Evolutionary conservation across 2,329 filamentous ascomycete genomes (phyloP), one percentile per base, ranked within the genome.

Genomic region (Nemania sp.): DNA sequence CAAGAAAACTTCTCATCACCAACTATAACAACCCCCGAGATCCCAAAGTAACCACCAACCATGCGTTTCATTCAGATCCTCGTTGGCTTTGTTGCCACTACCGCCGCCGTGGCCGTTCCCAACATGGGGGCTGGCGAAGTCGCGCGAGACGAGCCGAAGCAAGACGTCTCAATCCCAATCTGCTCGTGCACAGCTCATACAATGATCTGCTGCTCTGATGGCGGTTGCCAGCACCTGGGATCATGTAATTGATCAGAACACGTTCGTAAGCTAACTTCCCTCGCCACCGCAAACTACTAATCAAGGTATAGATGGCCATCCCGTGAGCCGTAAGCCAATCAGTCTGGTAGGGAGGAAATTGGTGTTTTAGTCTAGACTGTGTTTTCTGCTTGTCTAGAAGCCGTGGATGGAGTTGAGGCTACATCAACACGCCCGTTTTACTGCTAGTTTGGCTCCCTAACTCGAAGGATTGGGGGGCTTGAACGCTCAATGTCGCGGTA

Each of bases 151-250:
- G 49, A 32, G 18, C 43, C 63, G 7, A 58, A 20, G 7, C 47
- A 58, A 24, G 57, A 68, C 15, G 52, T 51, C 53, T 4, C 61
- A 2, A 68, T 70, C 49, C 68, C 68, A 1, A 64, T 51, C 41
- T 70, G 68, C 13, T 20, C 47, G 24, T 70, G 68, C 27, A 62
- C 65, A 1, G 61, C 43, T 8, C 18, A 24, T n/a, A 27, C 32
- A 57, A 41, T 70, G 8, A 13, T 62, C 3, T 68, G 68, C 13
- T 68, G 68, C 62, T 68, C 68, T 5, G 65, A 70, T 52, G 38
- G 47, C 18, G 65, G 65, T 1, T 70, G 68, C 18, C 38, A 55
- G 18, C 1, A 7, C 22, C 29, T 62, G 5, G 67, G 63, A 22
- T 8, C 26, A 29, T 69, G 67, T 49, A 5, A 13, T 6, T 64